These are phyloP conservation scores for Artomyces pyxidatus DNA, from an alignment of 768 basidiomycete genomes.

Conservation along the genomic window DNA sequence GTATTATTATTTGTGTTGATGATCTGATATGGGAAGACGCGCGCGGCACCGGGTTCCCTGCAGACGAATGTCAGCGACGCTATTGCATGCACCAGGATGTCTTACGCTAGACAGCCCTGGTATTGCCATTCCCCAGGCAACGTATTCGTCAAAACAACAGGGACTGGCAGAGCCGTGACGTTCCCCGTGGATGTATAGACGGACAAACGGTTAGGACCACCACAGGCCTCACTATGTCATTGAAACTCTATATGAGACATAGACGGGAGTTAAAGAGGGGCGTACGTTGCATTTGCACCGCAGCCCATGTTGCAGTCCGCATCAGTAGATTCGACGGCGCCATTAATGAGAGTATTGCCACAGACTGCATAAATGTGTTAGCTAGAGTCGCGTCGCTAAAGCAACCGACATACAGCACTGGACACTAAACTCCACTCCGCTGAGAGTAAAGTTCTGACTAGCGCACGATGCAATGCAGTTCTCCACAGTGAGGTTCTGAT, in stretches of 20 bases:
- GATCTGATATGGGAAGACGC: conserved; percentile 55
- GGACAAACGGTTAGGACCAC: conserved; percentile 64
- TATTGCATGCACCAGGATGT: no score
- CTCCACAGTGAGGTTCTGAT: conserved; percentile 43
- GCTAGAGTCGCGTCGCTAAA: not conserved
- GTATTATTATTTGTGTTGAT: conserved; percentile 55
- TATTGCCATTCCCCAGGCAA: conserved; percentile 62
- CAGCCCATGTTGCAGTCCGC: conserved; percentile 68
- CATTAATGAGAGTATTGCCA: conserved; percentile 54
- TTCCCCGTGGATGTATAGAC: conserved; percentile 50
- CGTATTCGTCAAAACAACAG: conserved; percentile 41
- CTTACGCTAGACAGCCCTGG: conserved; percentile 59
- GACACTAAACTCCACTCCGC: conserved; percentile 57
- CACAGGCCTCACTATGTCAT: conserved; percentile 51
- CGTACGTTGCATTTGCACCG: conserved; percentile 57
- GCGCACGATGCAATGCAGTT: conserved; percentile 54
- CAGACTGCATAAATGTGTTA: conserved; percentile 42
- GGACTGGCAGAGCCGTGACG: conserved; percentile 51
- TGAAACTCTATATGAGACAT: not conserved
- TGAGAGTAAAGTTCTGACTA: conserved; percentile 49
- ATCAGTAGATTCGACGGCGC: conserved; percentile 42
- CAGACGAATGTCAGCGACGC: not conserved
- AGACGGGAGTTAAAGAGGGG: not conserved
- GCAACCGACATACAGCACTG: conserved; percentile 42
- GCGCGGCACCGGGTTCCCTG: conserved; percentile 41